Percentiles rank a stretch among this genome's conserved stretches.
Conservation (phyloP, 495 filamentous ascomycete species). For the Penicilliopsis zonata region DNA sequence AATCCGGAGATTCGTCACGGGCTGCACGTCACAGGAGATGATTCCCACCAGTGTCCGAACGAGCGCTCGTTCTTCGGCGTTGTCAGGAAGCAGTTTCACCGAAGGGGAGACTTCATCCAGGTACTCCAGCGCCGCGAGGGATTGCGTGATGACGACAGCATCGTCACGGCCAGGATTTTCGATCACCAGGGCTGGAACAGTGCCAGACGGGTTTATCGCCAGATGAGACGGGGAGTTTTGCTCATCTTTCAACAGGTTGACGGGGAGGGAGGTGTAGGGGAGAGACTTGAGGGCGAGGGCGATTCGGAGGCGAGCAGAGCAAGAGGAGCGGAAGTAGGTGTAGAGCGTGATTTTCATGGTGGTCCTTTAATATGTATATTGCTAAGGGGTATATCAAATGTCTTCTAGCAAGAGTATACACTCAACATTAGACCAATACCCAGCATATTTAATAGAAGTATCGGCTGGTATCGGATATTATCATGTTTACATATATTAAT, state of each 20-base stretch:
- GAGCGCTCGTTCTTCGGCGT: constrained; percentile 15
- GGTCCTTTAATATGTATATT: too few species aligned
- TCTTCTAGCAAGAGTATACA: too few species aligned
- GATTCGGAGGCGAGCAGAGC: constrained; percentile 41
- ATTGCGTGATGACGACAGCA: constrained; percentile 33
- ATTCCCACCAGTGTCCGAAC: constrained; percentile 33
- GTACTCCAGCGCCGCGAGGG: constrained; percentile 40
- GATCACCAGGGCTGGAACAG: constrained; percentile 38
- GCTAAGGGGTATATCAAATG: too few species aligned
- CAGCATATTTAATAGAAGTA: too few species aligned
- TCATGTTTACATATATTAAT: too few species aligned
- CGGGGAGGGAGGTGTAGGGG: constrained; percentile 24
- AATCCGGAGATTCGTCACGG: constrained; percentile 36
- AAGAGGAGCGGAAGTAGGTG: constrained; percentile 45
- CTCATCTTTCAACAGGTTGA: constrained; percentile 35
- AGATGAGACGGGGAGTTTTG: constrained; percentile 22
- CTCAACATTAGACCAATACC: too few species aligned
- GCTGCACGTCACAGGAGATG: constrained; percentile 38
- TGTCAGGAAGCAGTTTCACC: constrained; percentile 27
- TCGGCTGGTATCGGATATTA: too few species aligned
- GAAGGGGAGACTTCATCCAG: constrained; percentile 34
- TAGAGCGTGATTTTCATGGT: constrained; percentile 25
- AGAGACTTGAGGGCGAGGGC: constrained; percentile 35
- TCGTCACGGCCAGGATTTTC: constrained; percentile 2
- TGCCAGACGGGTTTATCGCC: constrained; percentile 33